A percentile compares a stretch with the other conserved stretches of the same genome.
These are phyloP conservation scores for Populus simonii DNA, from an alignment of 345 rosid species.

Conservation along the genomic window DNA sequence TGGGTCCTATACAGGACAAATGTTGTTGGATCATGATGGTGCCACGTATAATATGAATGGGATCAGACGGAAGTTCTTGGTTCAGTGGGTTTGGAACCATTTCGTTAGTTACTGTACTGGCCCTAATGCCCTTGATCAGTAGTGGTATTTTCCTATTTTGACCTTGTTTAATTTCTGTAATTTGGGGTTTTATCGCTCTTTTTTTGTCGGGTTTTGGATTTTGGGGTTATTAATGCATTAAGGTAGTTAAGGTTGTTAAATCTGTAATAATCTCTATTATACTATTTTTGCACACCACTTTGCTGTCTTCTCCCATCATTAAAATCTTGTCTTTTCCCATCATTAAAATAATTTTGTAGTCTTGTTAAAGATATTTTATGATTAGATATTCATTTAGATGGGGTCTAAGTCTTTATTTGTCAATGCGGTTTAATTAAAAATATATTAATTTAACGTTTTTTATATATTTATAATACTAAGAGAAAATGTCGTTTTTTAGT, in stretches of 20 bases:
- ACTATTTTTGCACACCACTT: constrained; percentile 25
- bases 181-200: not conserved
- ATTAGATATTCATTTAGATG: too few relatives aligned
- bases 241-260: constrained; percentile 33
- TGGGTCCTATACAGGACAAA: constrained; percentile 91
- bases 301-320: constrained; percentile 8
- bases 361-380: too few relatives aligned
- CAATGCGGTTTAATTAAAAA: too few relatives aligned
- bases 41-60: constrained; percentile 93
- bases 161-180: not conserved
- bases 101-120: constrained; percentile 81
- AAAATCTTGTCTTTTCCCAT: not conserved
- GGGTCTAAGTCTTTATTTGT: too few relatives aligned
- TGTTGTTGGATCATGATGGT: constrained; percentile 56
- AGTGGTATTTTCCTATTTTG: not conserved
- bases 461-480: too few relatives aligned
- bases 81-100: constrained; percentile 96
- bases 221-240: constrained; percentile 9
- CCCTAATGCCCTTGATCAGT: constrained; percentile 84
- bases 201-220: not conserved
- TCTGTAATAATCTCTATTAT: constrained; percentile 25
- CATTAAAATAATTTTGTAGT: too few relatives aligned
- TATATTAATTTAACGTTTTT: too few relatives aligned
- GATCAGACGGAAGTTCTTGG: constrained; percentile 72
- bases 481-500: too few relatives aligned